These are phyloP conservation scores for Ascodesmis nigricans DNA, from an alignment of 495 filamentous ascomycete genomes.

Conservation along the genomic window DNA sequence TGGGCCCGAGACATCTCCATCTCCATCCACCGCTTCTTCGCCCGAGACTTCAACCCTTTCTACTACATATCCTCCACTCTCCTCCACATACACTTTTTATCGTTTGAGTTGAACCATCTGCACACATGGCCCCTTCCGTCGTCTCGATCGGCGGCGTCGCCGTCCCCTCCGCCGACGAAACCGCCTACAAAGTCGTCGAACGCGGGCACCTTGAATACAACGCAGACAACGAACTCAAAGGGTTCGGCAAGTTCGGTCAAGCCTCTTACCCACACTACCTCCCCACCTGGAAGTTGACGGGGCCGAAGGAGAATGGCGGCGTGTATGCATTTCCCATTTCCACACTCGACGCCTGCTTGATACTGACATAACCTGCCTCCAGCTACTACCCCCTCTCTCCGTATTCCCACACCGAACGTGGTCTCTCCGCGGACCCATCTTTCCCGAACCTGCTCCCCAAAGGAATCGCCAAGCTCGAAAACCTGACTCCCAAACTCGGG, in stretches of 20 bases:
- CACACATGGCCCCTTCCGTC: neutral
- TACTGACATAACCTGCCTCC: slow-evolving; percentile 11
- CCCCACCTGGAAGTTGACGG: slow-evolving; percentile 41
- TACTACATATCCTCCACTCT: too few relatives aligned
- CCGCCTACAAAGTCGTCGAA: slow-evolving; percentile 8
- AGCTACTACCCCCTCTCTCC: slow-evolving; percentile 41
- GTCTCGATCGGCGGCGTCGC: neutral
- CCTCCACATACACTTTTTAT: too few relatives aligned
- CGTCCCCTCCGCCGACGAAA: too few relatives aligned
- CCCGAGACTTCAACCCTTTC: too few relatives aligned
- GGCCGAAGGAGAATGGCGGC: slow-evolving; percentile 26
- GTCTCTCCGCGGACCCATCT: slow-evolving; percentile 43
- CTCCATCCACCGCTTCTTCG: too few relatives aligned
- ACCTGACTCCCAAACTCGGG: slow-evolving; percentile 54
- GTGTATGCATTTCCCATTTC: slow-evolving; percentile 9
- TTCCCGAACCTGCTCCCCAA: slow-evolving; percentile 43
- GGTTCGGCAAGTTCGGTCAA: slow-evolving; percentile 15
- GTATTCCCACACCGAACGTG: slow-evolving; percentile 52
- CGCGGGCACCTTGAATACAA: slow-evolving; percentile 16
- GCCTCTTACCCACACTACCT: slow-evolving; percentile 52
- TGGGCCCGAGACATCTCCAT: too few relatives aligned
- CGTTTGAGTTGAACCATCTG: too few relatives aligned
- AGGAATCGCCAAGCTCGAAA: slow-evolving; percentile 26
- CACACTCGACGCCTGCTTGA: neutral
- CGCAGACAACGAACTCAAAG: slow-evolving; percentile 26